Evolutionary conservation across 148 eudicot genomes (phyloP), one percentile per base, ranked within the genome.

Genomic region (Dianthus caryophyllus): DNA sequence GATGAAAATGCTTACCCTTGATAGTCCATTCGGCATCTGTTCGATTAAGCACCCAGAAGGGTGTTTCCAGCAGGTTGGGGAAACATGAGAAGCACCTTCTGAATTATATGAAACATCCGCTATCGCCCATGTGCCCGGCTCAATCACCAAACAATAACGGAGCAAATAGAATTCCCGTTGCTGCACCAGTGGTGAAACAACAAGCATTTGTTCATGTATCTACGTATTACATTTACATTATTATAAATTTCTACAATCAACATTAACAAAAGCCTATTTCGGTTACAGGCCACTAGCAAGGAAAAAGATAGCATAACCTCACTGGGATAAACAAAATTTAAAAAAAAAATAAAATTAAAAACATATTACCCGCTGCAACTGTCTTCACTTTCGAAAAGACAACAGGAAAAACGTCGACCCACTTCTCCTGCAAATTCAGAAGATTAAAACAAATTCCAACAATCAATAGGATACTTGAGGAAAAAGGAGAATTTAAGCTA

Each of bases 41-140:
- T 78, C 52, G 67, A 86, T 80, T 73, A 80, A 64, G 61, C 83
- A 87, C 8, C 91, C 87, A 39, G 91, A 87, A 65, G 91, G 91
- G 52, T 65, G 65, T 62, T 68, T 81, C 87, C 84, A 82, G 33
- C 59, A 74, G 30, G 72, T 71, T 6, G 78, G 73, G n/a, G 76
- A 56, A 53, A 58, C 60, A 65, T 59, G 64, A 26, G 54, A 68
- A 65, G 22, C 68, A 17, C 64, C 69, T 39, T 53, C 39, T 46
- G 76, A 76, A 66, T 88, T 83, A 72, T 75, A 88, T 1, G 95
- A 88, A 64, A 85, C 84, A n/a, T 80, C 84, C 26, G 78, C 83
- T 46, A 88, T 75, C 0, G 76, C 88, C 95, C 95, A 88, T 5
- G 71, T 72, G 26, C 84, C 95, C 41, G 73, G 77, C 66, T 84